These are phyloP conservation scores for Aschersonia sp. DNA, from an alignment of 2,329 filamentous ascomycete genomes.

Conservation along the genomic window DNA sequence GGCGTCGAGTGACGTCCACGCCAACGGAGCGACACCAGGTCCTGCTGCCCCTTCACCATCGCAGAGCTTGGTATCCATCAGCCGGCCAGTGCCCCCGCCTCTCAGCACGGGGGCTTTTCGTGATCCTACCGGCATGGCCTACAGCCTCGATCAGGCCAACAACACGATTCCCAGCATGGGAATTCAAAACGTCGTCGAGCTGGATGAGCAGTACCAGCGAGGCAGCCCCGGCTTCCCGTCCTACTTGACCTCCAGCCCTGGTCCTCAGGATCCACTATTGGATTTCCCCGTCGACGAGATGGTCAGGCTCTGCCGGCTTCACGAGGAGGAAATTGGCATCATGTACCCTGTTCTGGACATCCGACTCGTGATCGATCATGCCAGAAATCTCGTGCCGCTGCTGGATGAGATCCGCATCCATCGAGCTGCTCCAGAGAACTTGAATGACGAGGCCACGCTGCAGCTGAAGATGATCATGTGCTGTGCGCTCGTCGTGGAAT, in stretches of 20 bases:
- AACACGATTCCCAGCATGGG: slow-evolving; percentile 82
- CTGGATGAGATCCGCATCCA: slow-evolving; percentile 39
- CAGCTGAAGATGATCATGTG: slow-evolving; percentile 76
- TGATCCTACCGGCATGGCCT: slow-evolving; percentile 73
- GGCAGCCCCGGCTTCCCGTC: slow-evolving; percentile 7
- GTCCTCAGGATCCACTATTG: slow-evolving; percentile 58
- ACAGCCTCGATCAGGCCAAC: slow-evolving; percentile 76
- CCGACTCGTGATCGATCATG: slow-evolving; percentile 54
- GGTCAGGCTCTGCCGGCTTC: slow-evolving; percentile 59
- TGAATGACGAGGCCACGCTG: slow-evolving; percentile 42
- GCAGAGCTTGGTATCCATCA: slow-evolving; percentile 21
- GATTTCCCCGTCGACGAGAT: slow-evolving; percentile 66
- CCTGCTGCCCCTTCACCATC: slow-evolving; percentile 26
- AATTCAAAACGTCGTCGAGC: slow-evolving; percentile 51
- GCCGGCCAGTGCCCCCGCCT: slow-evolving; percentile 29
- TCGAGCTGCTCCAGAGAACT: slow-evolving; percentile 17
- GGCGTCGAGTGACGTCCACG: slow-evolving; percentile 26
- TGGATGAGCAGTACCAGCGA: slow-evolving; percentile 38
- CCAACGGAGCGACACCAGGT: slow-evolving; percentile 15
- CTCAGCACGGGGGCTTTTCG: slow-evolving; percentile 53
- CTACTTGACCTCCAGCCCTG: slow-evolving; percentile 16
- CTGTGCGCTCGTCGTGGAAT: slow-evolving; percentile 62
- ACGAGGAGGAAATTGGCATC: slow-evolving; percentile 80
- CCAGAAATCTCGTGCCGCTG: slow-evolving; percentile 54
- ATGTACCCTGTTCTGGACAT: slow-evolving; percentile 85